Percentiles rank a stretch among this genome's conserved stretches.
Evolutionary conservation across 345 rosid genomes (phyloP).

Genomic region (Brassica cretica): DNA sequence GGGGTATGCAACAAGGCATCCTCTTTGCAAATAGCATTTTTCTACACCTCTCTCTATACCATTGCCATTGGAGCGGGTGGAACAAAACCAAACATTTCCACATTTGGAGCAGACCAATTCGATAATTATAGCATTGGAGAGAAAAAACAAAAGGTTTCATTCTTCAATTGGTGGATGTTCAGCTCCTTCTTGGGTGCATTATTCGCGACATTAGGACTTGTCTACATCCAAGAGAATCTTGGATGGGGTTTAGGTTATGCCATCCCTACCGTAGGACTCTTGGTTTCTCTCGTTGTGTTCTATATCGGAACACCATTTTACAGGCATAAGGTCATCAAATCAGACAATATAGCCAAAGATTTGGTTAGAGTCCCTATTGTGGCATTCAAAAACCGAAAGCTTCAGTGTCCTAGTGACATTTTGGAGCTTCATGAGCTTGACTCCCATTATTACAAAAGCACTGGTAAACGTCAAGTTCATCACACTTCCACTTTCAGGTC

Average conservation of each 20-base stretch:
- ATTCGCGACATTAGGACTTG: constrained; percentile 73
- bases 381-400: constrained; percentile 64
- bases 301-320: constrained; percentile 81
- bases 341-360: constrained; percentile 64
- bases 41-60: constrained; percentile 73
- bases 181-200: constrained; percentile 81
- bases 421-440: constrained; percentile 66
- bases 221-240: constrained; percentile 83
- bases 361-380: constrained; percentile 54
- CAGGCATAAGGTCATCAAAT: constrained; percentile 65
- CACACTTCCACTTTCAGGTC: constrained; percentile 73
- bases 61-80: constrained; percentile 89
- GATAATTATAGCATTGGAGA: constrained; percentile 62
- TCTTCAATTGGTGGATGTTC: constrained; percentile 99
- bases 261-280: constrained; percentile 71
- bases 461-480: constrained; percentile 62
- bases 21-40: constrained; percentile 58
- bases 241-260: constrained; percentile 95
- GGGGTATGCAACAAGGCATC: constrained; percentile 81
- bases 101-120: constrained; percentile 96
- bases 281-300: constrained; percentile 66
- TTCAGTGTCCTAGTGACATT: constrained; percentile 50
- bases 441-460: constrained; percentile 49
- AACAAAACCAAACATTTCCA: constrained; percentile 90
- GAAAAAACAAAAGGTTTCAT: constrained; percentile 69